Conservation (phyloP, 768 basidiomycete genomes). For the Suillus ampliporus region DNA sequence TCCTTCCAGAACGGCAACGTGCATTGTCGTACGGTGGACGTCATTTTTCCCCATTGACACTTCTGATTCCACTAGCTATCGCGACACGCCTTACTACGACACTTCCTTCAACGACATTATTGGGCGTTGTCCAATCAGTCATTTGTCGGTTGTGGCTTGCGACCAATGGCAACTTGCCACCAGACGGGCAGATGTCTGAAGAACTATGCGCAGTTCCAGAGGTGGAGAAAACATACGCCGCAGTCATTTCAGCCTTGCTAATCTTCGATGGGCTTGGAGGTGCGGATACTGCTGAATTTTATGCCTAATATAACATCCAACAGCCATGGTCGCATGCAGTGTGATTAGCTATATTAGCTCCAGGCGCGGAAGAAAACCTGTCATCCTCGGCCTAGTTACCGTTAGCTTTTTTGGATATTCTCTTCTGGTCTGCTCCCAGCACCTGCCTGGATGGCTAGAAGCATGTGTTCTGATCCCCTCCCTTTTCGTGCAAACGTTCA, state of each 20-base stretch:
- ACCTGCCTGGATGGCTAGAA: slow-evolving; percentile 19
- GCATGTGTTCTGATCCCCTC: slow-evolving; percentile 25
- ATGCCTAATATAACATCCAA: not conserved
- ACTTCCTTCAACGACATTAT: slow-evolving; percentile 32
- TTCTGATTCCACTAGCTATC: slow-evolving; percentile 35
- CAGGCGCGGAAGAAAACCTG: slow-evolving; percentile 32
- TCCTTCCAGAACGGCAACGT: slow-evolving; percentile 1
- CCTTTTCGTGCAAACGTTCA: slow-evolving; percentile 23
- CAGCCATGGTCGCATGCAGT: slow-evolving; percentile 33
- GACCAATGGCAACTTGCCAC: slow-evolving; percentile 18
- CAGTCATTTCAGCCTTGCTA: slow-evolving; percentile 21
- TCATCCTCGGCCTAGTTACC: slow-evolving; percentile 19
- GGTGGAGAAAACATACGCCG: slow-evolving; percentile 28
- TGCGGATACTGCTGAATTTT: slow-evolving; percentile 15
- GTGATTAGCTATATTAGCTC: slow-evolving; percentile 30
- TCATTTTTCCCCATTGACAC: slow-evolving; percentile 20
- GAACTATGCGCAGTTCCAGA: slow-evolving; percentile 27
- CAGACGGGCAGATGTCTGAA: slow-evolving; percentile 14
- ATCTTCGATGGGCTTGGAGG: slow-evolving; percentile 25
- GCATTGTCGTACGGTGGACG: not conserved
- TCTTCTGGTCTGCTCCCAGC: slow-evolving; percentile 25
- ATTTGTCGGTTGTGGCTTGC: slow-evolving; percentile 33
- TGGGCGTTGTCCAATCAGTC: slow-evolving; percentile 30
- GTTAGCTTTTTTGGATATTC: slow-evolving; percentile 16
- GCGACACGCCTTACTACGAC: slow-evolving; percentile 24